Evolutionary conservation across 768 basidiomycete genomes (phyloP).

Genomic region (Kwoniella dejecticola): DNA sequence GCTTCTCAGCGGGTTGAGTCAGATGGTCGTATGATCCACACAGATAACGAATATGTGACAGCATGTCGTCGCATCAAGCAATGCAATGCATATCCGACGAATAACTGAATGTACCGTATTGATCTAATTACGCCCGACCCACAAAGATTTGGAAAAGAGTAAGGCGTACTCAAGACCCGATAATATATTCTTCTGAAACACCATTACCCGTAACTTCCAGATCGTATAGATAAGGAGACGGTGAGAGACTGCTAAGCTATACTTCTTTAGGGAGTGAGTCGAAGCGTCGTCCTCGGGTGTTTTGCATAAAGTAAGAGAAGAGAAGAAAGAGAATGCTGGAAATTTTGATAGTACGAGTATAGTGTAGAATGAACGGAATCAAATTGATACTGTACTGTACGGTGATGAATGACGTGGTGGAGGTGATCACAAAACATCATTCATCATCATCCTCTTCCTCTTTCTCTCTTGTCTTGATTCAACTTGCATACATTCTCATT

Average conservation of each 20-base stretch:
- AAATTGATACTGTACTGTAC: neutral
- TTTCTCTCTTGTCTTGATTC: neutral
- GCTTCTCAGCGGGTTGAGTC: no score
- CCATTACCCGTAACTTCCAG: conserved; percentile 14
- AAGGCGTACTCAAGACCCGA: conserved; percentile 52
- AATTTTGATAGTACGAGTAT: neutral
- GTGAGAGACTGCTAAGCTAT: conserved; percentile 51
- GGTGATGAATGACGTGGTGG: conserved; percentile 1
- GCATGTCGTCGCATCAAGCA: no score
- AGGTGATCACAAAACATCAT: neutral
- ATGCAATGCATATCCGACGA: no score
- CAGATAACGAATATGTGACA: no score
- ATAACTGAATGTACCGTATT: conserved; percentile 12
- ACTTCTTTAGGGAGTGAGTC: conserved; percentile 1
- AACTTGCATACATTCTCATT: no score
- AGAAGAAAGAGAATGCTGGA: conserved; percentile 4
- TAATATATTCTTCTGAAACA: conserved; percentile 13
- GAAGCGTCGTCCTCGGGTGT: conserved; percentile 52
- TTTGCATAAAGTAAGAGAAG: conserved; percentile 6
- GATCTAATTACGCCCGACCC: conserved; percentile 52
- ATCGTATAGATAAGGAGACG: conserved; percentile 12
- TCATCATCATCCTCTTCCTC: neutral
- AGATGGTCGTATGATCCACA: no score
- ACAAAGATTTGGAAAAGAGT: conserved; percentile 27
- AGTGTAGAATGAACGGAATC: neutral